A percentile compares a stretch with the other conserved stretches of the same genome.
These are phyloP conservation scores for Apiospora phragmitis DNA, from an alignment of 2,329 filamentous ascomycete species.

Conservation along the genomic window DNA sequence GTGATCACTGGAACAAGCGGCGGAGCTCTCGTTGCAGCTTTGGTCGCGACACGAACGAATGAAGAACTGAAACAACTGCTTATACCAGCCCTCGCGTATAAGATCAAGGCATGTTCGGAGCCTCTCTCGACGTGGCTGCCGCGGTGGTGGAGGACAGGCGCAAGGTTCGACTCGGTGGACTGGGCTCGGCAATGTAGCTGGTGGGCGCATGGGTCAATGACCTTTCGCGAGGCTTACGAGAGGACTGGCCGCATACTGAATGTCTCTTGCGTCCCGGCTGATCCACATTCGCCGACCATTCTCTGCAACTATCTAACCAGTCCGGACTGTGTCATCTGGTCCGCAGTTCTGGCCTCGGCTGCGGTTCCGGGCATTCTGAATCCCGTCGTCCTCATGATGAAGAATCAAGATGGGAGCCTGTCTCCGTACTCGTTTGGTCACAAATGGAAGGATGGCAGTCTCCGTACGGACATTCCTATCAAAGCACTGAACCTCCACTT, in stretches of 20 bases:
- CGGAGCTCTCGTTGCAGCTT: constrained; percentile 82
- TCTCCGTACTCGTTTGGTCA: constrained; percentile 94
- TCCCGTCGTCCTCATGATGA: constrained; percentile 91
- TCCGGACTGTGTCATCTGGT: constrained; percentile 98
- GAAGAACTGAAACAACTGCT: constrained; percentile 85
- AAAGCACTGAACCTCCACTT: constrained; percentile 94
- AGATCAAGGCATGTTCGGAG: constrained; percentile 85
- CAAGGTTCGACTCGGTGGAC: constrained; percentile 88
- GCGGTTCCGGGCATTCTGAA: constrained; percentile 96
- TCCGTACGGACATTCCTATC: constrained; percentile 93
- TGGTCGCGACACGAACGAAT: constrained; percentile 87
- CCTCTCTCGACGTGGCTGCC: constrained; percentile 71
- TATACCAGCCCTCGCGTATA: constrained; percentile 80
- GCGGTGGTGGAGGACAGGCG: constrained; percentile 90
- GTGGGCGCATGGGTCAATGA: constrained; percentile 90
- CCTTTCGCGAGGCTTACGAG: constrained; percentile 92
- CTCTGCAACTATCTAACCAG: constrained; percentile 93
- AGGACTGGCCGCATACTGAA: constrained; percentile 93
- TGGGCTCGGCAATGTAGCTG: constrained; percentile 86
- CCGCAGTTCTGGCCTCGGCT: constrained; percentile 89
- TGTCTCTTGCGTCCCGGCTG: constrained; percentile 91
- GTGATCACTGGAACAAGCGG: constrained; percentile 97
- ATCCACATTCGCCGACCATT: constrained; percentile 90
- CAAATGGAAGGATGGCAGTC: constrained; percentile 97
- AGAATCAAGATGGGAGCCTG: constrained; percentile 73